Evolutionary conservation across 2,329 filamentous ascomycete genomes (phyloP), one percentile per base, ranked within the genome.

Genomic region (Ceratocystis variospora): DNA sequence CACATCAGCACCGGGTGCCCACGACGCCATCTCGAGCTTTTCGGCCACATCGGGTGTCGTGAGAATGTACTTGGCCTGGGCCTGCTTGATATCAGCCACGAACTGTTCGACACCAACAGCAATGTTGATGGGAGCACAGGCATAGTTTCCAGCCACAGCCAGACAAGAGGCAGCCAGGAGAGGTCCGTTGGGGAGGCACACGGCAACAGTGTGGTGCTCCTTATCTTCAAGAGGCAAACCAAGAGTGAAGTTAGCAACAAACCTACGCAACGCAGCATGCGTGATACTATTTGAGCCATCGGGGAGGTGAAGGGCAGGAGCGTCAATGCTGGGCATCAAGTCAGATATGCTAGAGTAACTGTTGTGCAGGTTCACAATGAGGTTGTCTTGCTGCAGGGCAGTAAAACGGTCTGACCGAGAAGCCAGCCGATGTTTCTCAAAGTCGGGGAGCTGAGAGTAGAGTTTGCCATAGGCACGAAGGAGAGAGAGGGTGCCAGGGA

Each of bases 131-230:
- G 81, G 81, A 1, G 80, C 80, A 50, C 79, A 77, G 4, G 76
- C 80, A 70, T 81, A 83, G 67, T 77, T 79, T 19, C 77, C 79
- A 2, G 79, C 74, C 3, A 80, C 77, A 0, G 80, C 79, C 17
- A 83, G 70, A 31, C 78, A 77, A 1, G 79, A 76, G 12, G 80
- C 74, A 8, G 80, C 81, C n/a, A 83, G 73, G 1, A 82, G 72
- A 10, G 79, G 79, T 2, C 81, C 81, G 69, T 83, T 83, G 0
- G 80, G 80, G 4, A 83, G 71, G 1, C 80, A 78, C 59, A 83
- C 77, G 33, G 78, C 80, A 8, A 82, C 75, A 12, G 79, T 73
- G 2, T 79, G 78, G 68, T 79, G 79, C 50, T 61, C 67, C 10
- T 63, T 57, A 1, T 44, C 55, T 2, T 63, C 67, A 7, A 68